phyloP scores from a whole-genome alignment of 1,284 basidiomycete species.

The Ustilago sp. region DNA sequence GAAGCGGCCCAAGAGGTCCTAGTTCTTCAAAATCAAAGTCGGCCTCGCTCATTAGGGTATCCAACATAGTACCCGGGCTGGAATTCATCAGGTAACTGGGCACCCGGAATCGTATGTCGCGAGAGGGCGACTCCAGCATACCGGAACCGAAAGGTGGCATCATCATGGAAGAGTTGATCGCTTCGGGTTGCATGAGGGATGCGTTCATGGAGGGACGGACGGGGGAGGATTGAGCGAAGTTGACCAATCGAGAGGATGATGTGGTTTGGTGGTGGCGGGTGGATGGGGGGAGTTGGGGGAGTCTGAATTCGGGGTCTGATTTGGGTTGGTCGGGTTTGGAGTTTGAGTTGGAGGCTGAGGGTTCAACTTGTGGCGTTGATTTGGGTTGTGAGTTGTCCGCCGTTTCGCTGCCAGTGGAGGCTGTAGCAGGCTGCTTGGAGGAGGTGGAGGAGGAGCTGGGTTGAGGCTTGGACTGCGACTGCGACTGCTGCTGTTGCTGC shows the following conservation, averaged over 20 bases:
- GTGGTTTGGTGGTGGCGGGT: constrained; percentile 26
- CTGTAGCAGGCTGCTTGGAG: constrained; percentile 15
- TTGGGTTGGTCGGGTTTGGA: not conserved
- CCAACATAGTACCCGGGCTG: constrained; percentile 63
- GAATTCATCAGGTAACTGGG: constrained; percentile 62
- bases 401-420: not conserved
- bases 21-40: constrained; percentile 61
- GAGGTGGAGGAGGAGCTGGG: not conserved
- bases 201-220: constrained; percentile 45
- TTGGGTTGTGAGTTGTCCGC: not conserved
- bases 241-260: constrained; percentile 17
- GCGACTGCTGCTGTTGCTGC: constrained; percentile 3
- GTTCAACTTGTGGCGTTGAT: not conserved
- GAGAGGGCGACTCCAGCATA: constrained; percentile 41
- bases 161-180: constrained; percentile 16
- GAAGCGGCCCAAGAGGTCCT: constrained; percentile 32
- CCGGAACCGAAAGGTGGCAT: constrained; percentile 18
- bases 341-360: not conserved
- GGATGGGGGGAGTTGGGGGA: constrained; percentile 15
- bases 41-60: constrained; percentile 62
- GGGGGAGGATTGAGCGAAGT: constrained; percentile 55
- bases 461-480: not conserved
- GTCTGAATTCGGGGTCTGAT: constrained; percentile 12
- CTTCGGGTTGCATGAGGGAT: constrained; percentile 35
- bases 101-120: constrained; percentile 54